Base-by-base conservation (phyloP, 164 flowering plant genomes). In the Houttuynia cordata region DNA sequence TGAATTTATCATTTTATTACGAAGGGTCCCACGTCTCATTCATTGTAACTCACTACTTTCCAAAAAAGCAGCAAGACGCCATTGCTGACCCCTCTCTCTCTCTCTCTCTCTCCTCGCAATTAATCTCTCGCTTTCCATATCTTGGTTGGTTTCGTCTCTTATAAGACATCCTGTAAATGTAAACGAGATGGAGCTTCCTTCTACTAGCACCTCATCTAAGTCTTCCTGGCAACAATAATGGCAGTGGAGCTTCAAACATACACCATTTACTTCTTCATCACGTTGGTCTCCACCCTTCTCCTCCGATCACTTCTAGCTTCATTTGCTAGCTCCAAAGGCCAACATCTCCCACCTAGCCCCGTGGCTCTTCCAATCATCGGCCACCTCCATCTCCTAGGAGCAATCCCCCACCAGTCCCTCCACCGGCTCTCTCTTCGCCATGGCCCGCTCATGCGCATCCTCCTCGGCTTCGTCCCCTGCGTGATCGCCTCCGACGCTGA, bases 361-460 rank as follows among this genome's bases (percentile, higher is more conserved):
- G 3, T 60, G 14, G 58, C 77, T 24, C 51, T 83, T 21, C 88
- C 88, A 0, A 25, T 83, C 58, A 64, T 85, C 30, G 86, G 88
- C 24, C 86, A 85, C 62, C 73, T 81, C 62, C 88, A 81, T 64
- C 84, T 80, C 59, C 72, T 83, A 10, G 74, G 72, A 40, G 79
- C 83, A 12, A 39, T 58, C 30, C 70, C 76, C 30, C 86, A 86
- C 73, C 83, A 66, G 9, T 55, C 84, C 40, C 62, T 86, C 55
- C 75, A 75, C 64, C 58, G 64, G 10, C 69, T 86, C 7, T 73
- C 83, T 4, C 42, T 51, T 10, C 71, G 68, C 19, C 70, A 79
- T 45, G 88, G 62, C n/a, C 30, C 25, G 37, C 45, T 18, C 21
- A 24, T 25, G 53, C 62, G 10, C 53, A 60, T 3, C 53, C 49